phyloP scores from a whole-genome alignment of 371 early-diverging fungal species.

The Vittaforma corneae region DNA sequence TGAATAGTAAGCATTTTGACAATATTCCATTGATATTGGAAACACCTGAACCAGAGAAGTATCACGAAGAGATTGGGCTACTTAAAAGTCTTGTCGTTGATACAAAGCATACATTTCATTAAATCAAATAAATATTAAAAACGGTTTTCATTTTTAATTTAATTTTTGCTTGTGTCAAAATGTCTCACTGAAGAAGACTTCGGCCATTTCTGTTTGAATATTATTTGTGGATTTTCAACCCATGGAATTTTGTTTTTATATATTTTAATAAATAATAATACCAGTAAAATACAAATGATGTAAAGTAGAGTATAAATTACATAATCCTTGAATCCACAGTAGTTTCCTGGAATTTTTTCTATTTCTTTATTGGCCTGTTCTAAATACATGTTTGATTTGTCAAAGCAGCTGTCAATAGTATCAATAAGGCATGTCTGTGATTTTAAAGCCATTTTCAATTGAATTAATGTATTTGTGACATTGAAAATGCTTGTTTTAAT shows the following conservation, averaged over 20 bases:
- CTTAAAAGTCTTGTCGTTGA: slow-evolving; percentile 8
- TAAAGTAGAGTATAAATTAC: slow-evolving; percentile 31
- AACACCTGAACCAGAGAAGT: slow-evolving; percentile 60
- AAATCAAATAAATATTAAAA: too few relatives aligned
- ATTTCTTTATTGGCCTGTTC: slow-evolving; percentile 44
- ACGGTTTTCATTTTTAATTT: too few relatives aligned
- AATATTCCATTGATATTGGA: slow-evolving; percentile 63
- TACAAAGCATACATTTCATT: neutral
- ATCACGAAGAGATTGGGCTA: slow-evolving; percentile 52
- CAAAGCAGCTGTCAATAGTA: slow-evolving; percentile 46
- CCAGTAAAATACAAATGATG: slow-evolving; percentile 1
- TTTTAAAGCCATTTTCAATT: slow-evolving; percentile 48
- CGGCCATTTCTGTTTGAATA: too few relatives aligned
- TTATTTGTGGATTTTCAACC: too few relatives aligned
- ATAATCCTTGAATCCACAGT: slow-evolving; percentile 37
- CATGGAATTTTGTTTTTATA: too few relatives aligned
- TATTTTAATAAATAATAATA: slow-evolving; percentile 19
- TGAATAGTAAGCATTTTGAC: slow-evolving; percentile 61
- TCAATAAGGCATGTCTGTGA: slow-evolving; percentile 42
- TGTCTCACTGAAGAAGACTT: too few relatives aligned
- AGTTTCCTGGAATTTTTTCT: slow-evolving; percentile 24
- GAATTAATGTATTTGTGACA: slow-evolving; percentile 44
- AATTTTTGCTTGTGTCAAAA: too few relatives aligned
- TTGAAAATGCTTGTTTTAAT: slow-evolving; percentile 40
- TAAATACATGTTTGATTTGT: slow-evolving; percentile 36